phyloP scores from a whole-genome alignment of 257 asterid species.

The Lithospermum erythrorhizon region DNA sequence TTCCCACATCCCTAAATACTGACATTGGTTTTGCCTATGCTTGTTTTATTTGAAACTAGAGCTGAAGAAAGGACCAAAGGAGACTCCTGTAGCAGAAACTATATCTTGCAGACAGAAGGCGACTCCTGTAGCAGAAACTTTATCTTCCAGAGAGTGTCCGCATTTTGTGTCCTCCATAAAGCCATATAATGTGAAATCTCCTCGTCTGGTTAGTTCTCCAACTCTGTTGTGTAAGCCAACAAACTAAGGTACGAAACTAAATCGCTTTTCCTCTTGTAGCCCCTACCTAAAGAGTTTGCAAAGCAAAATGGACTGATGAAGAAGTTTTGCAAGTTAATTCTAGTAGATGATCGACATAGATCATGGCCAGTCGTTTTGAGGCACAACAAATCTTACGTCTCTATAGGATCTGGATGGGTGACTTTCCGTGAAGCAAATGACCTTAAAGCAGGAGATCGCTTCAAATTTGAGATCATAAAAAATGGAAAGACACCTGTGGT shows the following conservation, averaged over 20 bases:
- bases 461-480: conserved; percentile 13
- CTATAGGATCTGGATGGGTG: neutral
- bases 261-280: neutral
- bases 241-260: neutral
- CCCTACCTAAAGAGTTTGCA: conserved; percentile 8
- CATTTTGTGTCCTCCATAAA: conserved; percentile 6
- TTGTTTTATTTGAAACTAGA: neutral
- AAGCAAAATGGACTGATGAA: conserved; percentile 5
- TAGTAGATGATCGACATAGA: conserved; percentile 1
- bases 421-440: conserved; percentile 8
- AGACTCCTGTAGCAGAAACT: neutral
- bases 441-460: conserved; percentile 11
- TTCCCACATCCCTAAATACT: too few species aligned
- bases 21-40: neutral
- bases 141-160: neutral
- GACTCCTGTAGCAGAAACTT: too few species aligned
- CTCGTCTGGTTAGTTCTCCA: conserved; percentile 4
- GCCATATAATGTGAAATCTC: neutral
- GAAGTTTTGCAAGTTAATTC: conserved; percentile 1
- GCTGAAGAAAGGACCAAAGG: neutral
- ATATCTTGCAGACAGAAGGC: too few species aligned
- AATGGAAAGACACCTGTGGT: conserved; percentile 9
- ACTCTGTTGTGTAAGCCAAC: neutral
- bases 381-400: neutral
- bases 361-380: conserved; percentile 2